Evolutionary conservation across 2,329 filamentous ascomycete genomes (phyloP), one percentile per base, ranked within the genome.

Genomic region (Alternaria sp.): DNA sequence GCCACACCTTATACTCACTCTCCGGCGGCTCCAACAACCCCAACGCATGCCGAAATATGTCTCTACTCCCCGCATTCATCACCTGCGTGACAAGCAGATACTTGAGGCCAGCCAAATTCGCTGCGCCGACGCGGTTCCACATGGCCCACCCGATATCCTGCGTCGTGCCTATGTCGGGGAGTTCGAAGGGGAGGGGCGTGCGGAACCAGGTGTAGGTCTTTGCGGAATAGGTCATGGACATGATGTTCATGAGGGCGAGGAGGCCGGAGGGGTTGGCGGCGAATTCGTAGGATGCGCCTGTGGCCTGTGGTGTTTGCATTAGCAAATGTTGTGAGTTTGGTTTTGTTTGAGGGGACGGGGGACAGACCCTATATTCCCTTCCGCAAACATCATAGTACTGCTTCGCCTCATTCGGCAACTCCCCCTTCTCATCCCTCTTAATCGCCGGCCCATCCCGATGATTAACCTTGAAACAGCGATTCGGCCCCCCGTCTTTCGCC

Each of bases 361-460:
- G 5, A 5, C 21, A 23, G 4, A 23, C 28, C 7, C 30, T 32
- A 6, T 32, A 32, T 32, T 49, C 30, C 19, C 51, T 66, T 0
- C 65, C 63, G 13, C 64, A 67, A 6, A 58, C 61, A 12, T 67
- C 61, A n/a, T 60, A 65, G 9, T 61, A 65, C 12, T 62, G 62
- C 11, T 65, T 47, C n/a, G 45, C 25, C 8, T 60, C 54, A 13
- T 4, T 17, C 4, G 64, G 66, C 7, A 68, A 54, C 12, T 17
- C 51, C 8, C 59, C 56, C 21, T 68, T 57, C 8, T 54, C 44
- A 15, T 62, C 50, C n/a, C 64, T 58, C 44, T 60, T 59, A 19
- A 68, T 57, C 5, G 55, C 59, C 26, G 59, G 54, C 5, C 64
- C 61, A 47, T 63, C 49, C 11, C 55, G 28, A 32, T 68, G 66